Base-by-base conservation (phyloP, 768 basidiomycete species). In the Boletus edulis region DNA sequence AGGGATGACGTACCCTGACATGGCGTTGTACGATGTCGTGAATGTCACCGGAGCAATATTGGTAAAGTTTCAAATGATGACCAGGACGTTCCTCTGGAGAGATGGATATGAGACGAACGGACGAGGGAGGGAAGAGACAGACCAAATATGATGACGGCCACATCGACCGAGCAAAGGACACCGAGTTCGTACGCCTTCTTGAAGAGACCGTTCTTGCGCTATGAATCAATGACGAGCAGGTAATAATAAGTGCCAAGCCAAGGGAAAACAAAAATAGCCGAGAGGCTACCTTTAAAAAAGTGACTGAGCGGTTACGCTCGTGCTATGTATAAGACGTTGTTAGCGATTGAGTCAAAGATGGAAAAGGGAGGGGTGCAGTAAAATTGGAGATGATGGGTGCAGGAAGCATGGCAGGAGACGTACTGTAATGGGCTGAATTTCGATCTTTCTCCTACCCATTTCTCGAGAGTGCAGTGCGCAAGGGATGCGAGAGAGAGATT, bases 121-220 rank as follows among this genome's bases (percentile, higher is more conserved):
- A 24, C 15, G 51, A 29, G 49, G 31, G 51, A 47, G 46, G 51
- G 60, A 63, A 24, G 49, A 73, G 72, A 66, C 78, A 52, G 46
- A 84, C 86, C 90, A 59, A 93, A 91, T 69, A 93, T 89, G 69
- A 92, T 88, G 68, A 93, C 89, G 5, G 89, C 88, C 40, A 93
- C 89, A 63, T 92, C 90, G 62, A 92, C 91, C 14, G 88, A 90
- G 69, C 91, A 93, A 40, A 92, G 81, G 4, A 92, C 90, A n/a
- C 89, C 90, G 57, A 93, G 86, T 73, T 92, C 90, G 66, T 91
- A 91, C 0, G 91, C 90, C 67, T 92, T 92, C 73, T 92, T 91
- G 85, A 93, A 92, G 59, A 93, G 84, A 5, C 90, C 91, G 56
- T 90, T 90, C 78, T 92, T 91, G 63, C 91, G 83, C 91, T 92